Percentiles rank a stretch among this genome's conserved stretches.
These are phyloP conservation scores for Podaxis sp. DNA, from an alignment of 768 basidiomycete species.

Conservation along the genomic window DNA sequence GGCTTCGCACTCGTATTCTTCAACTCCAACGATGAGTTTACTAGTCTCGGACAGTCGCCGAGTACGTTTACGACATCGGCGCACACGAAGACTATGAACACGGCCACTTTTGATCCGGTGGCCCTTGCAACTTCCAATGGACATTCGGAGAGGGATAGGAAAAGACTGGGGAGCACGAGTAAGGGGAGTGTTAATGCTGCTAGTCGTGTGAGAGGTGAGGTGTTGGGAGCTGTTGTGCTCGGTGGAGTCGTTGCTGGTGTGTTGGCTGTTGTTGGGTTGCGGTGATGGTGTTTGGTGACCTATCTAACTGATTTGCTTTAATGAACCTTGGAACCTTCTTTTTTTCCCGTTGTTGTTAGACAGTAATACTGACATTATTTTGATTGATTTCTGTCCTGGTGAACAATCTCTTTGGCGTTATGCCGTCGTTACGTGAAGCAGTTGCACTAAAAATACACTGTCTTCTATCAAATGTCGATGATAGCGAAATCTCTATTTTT, in stretches of 20 bases:
- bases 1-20: conserved; percentile 78
- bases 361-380: neutral
- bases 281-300: conserved; percentile 3
- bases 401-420: neutral
- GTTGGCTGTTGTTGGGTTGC: conserved; percentile 9
- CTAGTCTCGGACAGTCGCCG: conserved; percentile 24
- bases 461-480: neutral
- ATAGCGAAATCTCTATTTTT: neutral
- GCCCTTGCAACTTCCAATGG: conserved; percentile 59
- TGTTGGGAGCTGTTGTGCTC: conserved; percentile 3
- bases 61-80: conserved; percentile 59
- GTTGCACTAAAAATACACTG: neutral
- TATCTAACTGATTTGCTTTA: neutral
- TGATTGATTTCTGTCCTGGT: neutral
- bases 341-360: neutral
- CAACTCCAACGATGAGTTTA: conserved; percentile 23
- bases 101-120: conserved; percentile 52
- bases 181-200: conserved; percentile 21
- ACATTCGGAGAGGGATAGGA: conserved; percentile 27
- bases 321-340: neutral
- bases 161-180: conserved; percentile 26
- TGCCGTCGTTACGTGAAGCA: neutral
- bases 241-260: conserved; percentile 7
- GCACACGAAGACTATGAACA: conserved; percentile 53
- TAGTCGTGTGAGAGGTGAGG: neutral